Conservation (phyloP, 768 basidiomycete species). For the Paxillus ammoniavirescens region DNA sequence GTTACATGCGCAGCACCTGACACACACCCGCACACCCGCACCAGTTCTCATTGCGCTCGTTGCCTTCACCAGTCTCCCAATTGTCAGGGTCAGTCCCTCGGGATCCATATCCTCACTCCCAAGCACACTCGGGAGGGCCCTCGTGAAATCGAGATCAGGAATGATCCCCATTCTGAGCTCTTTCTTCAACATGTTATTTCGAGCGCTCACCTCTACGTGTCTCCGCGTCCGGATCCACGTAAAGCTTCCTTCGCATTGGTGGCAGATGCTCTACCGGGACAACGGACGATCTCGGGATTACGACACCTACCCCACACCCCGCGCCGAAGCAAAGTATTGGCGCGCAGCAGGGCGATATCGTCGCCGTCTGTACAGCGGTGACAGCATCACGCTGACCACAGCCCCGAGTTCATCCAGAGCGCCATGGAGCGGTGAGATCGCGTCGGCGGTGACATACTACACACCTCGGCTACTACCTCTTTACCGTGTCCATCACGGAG, state of each 20-base stretch:
- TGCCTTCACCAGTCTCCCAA: slow-evolving; percentile 8
- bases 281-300: background rate
- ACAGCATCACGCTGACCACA: background rate
- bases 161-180: background rate
- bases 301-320: slow-evolving; percentile 19
- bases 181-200: slow-evolving; percentile 12
- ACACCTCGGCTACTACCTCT: slow-evolving; percentile 38
- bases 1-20: slow-evolving; percentile 1
- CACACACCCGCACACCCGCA: slow-evolving; percentile 1
- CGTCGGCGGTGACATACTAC: slow-evolving; percentile 33
- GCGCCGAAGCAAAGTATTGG: slow-evolving; percentile 33
- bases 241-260: slow-evolving; percentile 9
- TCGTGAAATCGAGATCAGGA: slow-evolving; percentile 1
- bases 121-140: slow-evolving; percentile 5
- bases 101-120: slow-evolving; percentile 1
- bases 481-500: slow-evolving; percentile 29
- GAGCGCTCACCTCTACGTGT: slow-evolving; percentile 13
- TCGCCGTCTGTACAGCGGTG: slow-evolving; percentile 25
- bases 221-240: slow-evolving; percentile 14
- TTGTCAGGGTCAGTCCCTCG: slow-evolving; percentile 1
- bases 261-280: background rate
- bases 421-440: slow-evolving; percentile 1
- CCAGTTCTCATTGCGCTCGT: slow-evolving; percentile 8
- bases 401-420: background rate
- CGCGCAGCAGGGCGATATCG: slow-evolving; percentile 25